Base-by-base conservation (phyloP, 2,329 filamentous ascomycete species). In the Rugonectria rugulosa region DNA sequence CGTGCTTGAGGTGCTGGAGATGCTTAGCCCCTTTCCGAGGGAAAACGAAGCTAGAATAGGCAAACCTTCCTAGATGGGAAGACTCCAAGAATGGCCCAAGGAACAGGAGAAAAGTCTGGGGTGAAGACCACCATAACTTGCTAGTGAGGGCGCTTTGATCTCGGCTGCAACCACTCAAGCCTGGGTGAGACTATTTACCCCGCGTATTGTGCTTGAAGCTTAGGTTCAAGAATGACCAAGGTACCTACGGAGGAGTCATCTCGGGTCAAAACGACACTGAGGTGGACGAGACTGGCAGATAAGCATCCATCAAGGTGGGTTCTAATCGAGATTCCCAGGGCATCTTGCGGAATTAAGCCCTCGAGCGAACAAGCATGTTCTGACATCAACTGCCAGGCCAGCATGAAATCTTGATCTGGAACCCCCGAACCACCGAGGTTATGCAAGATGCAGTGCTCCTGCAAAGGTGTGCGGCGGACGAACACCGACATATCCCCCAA, bases 31-130 rank as follows among this genome's bases (percentile, higher is more conserved):
- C 37, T n/a, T 26, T 29, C 19, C 11, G n/a, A 43, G 27, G 37
- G 24, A 37, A 43, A 47, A 48, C 17, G 23, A 26, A 23, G 19
- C 51, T 44, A 54, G 44, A 54, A 48, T 5, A 54, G 51, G 51
- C 14, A 54, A 44, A 37, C 23, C 42, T 54, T 36, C 44, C 51
- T 26, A 54, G 44, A 43, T 43, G 29, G 51, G 51, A 54, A 48
- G 23, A 37, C 6, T 26, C 37, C 12, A 21, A 14, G 6, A 14
- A 23, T 36, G 15, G 29, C 10, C n/a, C n/a, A 26, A 21, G 12
- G n/a, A n/a, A n/a, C n/a, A n/a, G n/a, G n/a, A n/a, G n/a, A n/a
- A 42, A 46, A 53, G 27, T 34, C 43, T 37, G 43, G 51, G 51
- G 51, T n/a, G n/a, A 53, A 42, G 40, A 21, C 27, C 15, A 15